phyloP scores from a whole-genome alignment of 768 basidiomycete species.

The Austroboletus festivus region DNA sequence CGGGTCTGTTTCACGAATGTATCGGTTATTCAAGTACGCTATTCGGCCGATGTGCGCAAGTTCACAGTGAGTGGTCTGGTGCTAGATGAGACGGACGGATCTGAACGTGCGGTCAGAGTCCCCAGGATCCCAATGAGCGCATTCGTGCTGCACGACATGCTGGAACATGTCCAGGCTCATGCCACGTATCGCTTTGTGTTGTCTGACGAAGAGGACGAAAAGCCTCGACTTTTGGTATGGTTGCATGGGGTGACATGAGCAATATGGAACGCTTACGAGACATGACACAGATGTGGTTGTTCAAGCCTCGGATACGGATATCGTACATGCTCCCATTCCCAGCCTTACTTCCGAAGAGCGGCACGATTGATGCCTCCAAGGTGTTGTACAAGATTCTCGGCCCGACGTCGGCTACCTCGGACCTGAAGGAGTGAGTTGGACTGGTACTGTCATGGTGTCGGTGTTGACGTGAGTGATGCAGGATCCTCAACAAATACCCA shows the following conservation, averaged over 20 bases:
- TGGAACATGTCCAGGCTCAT: slow-evolving; percentile 87
- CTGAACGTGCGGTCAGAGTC: slow-evolving; percentile 24
- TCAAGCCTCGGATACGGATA: slow-evolving; percentile 84
- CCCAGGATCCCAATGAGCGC: slow-evolving; percentile 66
- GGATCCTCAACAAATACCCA: slow-evolving; percentile 66
- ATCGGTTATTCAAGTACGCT: slow-evolving; percentile 80
- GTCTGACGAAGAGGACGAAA: slow-evolving; percentile 82
- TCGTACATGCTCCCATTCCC: slow-evolving; percentile 62
- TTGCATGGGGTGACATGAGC: not conserved
- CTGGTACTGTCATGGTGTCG: not conserved
- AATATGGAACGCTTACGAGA: not conserved
- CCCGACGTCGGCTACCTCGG: slow-evolving; percentile 44
- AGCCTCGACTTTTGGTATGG: slow-evolving; percentile 70
- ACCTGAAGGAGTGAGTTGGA: slow-evolving; percentile 26
- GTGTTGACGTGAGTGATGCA: slow-evolving; percentile 22
- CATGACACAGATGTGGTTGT: slow-evolving; percentile 76
- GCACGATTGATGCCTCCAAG: slow-evolving; percentile 70
- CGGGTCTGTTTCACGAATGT: slow-evolving; percentile 40
- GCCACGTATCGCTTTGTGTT: slow-evolving; percentile 91
- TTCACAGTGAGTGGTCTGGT: slow-evolving; percentile 51
- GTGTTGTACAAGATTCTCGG: slow-evolving; percentile 80
- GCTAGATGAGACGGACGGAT: not conserved
- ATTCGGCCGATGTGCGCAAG: slow-evolving; percentile 65
- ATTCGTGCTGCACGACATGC: slow-evolving; percentile 91
- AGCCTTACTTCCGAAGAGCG: slow-evolving; percentile 58